A percentile compares a stretch with the other conserved stretches of the same genome.
phyloP scores from a whole-genome alignment of 2,329 filamentous ascomycete genomes.

The Ilyonectria destructans region DNA sequence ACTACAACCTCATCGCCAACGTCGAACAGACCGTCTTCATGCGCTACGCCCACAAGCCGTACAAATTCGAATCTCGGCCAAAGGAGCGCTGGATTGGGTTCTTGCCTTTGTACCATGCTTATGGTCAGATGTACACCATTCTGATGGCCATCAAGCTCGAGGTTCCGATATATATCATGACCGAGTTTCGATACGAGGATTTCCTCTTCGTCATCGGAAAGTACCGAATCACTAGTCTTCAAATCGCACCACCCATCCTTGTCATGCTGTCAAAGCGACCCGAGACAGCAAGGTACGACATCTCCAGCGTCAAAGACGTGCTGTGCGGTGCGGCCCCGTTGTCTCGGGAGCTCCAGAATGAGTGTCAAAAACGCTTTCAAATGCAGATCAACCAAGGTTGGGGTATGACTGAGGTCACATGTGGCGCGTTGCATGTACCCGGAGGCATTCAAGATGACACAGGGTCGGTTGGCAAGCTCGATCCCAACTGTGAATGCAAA shows the following conservation, averaged over 20 bases:
- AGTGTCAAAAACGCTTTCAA: constrained; percentile 61
- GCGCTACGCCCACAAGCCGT: constrained; percentile 57
- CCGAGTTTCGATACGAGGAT: constrained; percentile 68
- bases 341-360: constrained; percentile 59
- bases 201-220: constrained; percentile 67
- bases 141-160: constrained; percentile 61
- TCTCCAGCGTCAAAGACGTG: constrained; percentile 65
- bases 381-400: constrained; percentile 67
- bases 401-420: constrained; percentile 74
- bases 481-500: constrained; percentile 69
- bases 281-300: constrained; percentile 66
- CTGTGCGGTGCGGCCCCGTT: constrained; percentile 70
- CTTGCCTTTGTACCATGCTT: constrained; percentile 78
- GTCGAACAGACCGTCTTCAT: constrained; percentile 66
- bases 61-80: constrained; percentile 55
- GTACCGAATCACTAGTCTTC: constrained; percentile 68
- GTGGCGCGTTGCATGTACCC: constrained; percentile 61
- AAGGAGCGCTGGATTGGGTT: constrained; percentile 71
- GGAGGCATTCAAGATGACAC: constrained; percentile 55
- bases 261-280: constrained; percentile 74
- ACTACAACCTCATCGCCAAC: constrained; percentile 67
- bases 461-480: constrained; percentile 67
- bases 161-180: constrained; percentile 71
- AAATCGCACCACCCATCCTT: constrained; percentile 72
- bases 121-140: constrained; percentile 69